Percentiles rank a stretch among this genome's conserved stretches.
phyloP scores from a whole-genome alignment of 2,329 filamentous ascomycete genomes.

The Raffaelea ambrosiae region DNA sequence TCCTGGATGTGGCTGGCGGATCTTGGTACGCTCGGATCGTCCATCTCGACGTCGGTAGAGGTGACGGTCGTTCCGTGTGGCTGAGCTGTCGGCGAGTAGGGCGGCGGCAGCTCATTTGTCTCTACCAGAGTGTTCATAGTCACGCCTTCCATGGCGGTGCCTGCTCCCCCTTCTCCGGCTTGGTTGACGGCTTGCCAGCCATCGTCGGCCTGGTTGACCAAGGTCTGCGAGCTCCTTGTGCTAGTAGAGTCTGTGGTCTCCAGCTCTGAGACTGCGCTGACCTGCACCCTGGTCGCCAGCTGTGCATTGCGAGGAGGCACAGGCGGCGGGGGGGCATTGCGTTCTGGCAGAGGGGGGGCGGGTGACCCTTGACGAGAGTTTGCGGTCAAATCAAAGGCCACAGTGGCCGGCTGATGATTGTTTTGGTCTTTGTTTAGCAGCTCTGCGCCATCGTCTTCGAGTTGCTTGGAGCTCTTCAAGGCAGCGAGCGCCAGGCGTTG shows the following conservation, averaged over 20 bases:
- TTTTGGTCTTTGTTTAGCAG: slow-evolving; percentile 7
- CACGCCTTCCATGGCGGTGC: neutral
- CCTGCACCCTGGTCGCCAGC: slow-evolving; percentile 13
- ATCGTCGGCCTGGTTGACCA: slow-evolving; percentile 36
- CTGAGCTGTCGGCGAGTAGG: neutral
- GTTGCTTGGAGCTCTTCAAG: slow-evolving; percentile 35
- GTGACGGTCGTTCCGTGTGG: neutral
- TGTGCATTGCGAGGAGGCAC: slow-evolving; percentile 14
- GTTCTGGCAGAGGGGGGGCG: slow-evolving; percentile 39
- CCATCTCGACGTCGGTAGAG: slow-evolving; percentile 8
- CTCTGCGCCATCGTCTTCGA: slow-evolving; percentile 12
- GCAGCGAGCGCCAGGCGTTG: slow-evolving; percentile 74
- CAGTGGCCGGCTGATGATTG: no score
- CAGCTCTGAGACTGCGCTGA: slow-evolving; percentile 13
- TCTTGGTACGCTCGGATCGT: neutral
- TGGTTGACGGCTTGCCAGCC: slow-evolving; percentile 21
- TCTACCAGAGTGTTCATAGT: neutral
- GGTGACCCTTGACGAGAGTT: slow-evolving; percentile 5
- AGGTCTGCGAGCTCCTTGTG: slow-evolving; percentile 41
- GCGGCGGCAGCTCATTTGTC: neutral
- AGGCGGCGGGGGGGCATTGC: slow-evolving; percentile 33
- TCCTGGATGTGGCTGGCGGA: no score
- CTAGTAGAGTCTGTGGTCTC: slow-evolving; percentile 34
- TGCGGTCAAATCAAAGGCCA: no score
- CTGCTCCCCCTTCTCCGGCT: neutral